Conservation (phyloP, 805 yeast species). For the Monosporozyma aerobia region DNA sequence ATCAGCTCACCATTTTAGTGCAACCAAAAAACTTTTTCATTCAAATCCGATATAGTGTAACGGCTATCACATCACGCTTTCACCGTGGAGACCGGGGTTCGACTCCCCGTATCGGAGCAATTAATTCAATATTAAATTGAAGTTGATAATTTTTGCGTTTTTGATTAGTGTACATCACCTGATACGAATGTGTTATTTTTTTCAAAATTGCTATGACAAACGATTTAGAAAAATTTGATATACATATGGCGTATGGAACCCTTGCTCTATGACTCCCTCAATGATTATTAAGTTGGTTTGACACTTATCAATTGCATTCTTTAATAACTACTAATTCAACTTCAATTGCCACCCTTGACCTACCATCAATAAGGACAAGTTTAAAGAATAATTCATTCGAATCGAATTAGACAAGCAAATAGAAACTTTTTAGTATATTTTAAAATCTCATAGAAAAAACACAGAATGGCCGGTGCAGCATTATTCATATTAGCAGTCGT, state of each 20-base stretch:
- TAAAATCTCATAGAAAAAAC: not conserved
- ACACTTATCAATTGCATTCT: not conserved
- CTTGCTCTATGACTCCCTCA: not conserved
- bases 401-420: not conserved
- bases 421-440: not conserved
- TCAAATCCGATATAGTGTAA: conserved; percentile 21
- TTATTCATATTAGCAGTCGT: conserved; percentile 66
- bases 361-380: not conserved
- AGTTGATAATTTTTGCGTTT: not conserved
- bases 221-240: not conserved
- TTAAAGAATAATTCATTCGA: not conserved
- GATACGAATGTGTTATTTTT: not conserved
- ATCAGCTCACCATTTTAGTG: too few relatives aligned
- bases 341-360: not conserved
- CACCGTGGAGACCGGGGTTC: conserved; percentile 25
- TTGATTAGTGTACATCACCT: not conserved
- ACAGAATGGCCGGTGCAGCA: conserved; percentile 13
- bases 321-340: not conserved
- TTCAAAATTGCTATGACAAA: not conserved
- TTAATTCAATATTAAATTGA: not conserved
- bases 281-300: not conserved
- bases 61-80: conserved; percentile 26
- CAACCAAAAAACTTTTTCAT: not conserved
- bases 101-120: conserved; percentile 23
- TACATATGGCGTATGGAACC: not conserved